These are phyloP conservation scores for Phaeomoniella chlamydospora DNA, from an alignment of 2,329 filamentous ascomycete species.

Conservation along the genomic window DNA sequence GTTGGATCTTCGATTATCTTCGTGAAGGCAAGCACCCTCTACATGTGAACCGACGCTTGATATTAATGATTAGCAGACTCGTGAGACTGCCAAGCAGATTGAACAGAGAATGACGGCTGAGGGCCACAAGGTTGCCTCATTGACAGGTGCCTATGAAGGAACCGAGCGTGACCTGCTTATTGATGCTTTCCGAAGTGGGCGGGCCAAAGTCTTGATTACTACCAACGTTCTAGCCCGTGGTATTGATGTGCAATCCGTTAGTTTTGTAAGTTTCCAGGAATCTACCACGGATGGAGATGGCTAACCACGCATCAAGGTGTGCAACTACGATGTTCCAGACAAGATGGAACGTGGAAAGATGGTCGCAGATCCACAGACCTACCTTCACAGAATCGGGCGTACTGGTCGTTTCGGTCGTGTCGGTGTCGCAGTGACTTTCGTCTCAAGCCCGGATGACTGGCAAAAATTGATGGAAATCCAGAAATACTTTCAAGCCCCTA, in stretches of 20 bases:
- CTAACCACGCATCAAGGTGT: slow-evolving; percentile 42
- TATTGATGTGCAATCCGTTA: slow-evolving; percentile 83
- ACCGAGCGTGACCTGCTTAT: slow-evolving; percentile 70
- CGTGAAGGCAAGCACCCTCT: slow-evolving; percentile 52
- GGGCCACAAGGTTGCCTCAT: slow-evolving; percentile 78
- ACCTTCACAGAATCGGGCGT: slow-evolving; percentile 92
- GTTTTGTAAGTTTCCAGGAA: slow-evolving; percentile 36
- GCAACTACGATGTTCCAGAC: slow-evolving; percentile 67
- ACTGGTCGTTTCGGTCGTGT: slow-evolving; percentile 95
- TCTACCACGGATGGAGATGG: neutral
- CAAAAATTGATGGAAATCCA: slow-evolving; percentile 67
- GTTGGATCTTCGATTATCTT: slow-evolving; percentile 98
- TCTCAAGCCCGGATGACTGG: slow-evolving; percentile 75
- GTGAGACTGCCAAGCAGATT: slow-evolving; percentile 73
- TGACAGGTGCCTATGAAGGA: slow-evolving; percentile 82
- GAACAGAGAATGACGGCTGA: slow-evolving; percentile 74
- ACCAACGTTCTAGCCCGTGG: slow-evolving; percentile 94
- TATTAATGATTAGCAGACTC: slow-evolving; percentile 41
- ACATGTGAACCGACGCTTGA: neutral
- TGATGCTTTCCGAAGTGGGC: slow-evolving; percentile 69
- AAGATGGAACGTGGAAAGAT: slow-evolving; percentile 35
- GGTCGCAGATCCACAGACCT: slow-evolving; percentile 78
- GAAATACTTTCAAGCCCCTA: slow-evolving; percentile 62
- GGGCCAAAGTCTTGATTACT: slow-evolving; percentile 91
- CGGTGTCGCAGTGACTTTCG: slow-evolving; percentile 88